Conservation (phyloP, 2,329 filamentous ascomycete genomes). For the Aureobasidium sp. region DNA sequence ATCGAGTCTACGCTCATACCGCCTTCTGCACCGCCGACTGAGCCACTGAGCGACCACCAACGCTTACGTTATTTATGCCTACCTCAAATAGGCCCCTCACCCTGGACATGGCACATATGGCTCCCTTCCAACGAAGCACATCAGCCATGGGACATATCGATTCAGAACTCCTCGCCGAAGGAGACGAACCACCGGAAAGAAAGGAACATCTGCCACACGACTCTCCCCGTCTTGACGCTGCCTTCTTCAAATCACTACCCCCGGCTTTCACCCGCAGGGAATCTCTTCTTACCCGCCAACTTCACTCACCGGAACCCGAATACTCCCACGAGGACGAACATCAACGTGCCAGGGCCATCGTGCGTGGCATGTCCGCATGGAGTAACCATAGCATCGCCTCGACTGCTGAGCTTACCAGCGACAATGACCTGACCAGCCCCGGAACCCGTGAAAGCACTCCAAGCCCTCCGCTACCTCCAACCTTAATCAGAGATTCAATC, state of each 20-base stretch:
- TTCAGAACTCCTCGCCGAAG: constrained; percentile 63
- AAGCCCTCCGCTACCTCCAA: constrained; percentile 69
- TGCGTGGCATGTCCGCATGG: constrained; percentile 53
- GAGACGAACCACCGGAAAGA: constrained; percentile 82
- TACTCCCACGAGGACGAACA: constrained; percentile 31
- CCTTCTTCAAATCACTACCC: constrained; percentile 39
- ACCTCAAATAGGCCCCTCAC: not conserved
- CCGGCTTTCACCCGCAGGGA: constrained; percentile 52
- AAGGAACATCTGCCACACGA: constrained; percentile 18
- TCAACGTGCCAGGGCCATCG: constrained; percentile 17
- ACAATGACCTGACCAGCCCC: constrained; percentile 74
- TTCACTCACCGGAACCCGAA: constrained; percentile 49
- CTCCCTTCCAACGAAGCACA: not conserved
- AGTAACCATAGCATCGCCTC: constrained; percentile 71
- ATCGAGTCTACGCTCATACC: not conserved
- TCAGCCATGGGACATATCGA: constrained; percentile 29
- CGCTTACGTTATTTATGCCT: not conserved
- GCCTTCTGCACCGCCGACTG: not conserved
- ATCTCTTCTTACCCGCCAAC: constrained; percentile 79
- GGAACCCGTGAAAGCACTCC: constrained; percentile 70
- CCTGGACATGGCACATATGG: constrained; percentile 2
- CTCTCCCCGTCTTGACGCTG: constrained; percentile 17
- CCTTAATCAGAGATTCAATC: constrained; percentile 33
- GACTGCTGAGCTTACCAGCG: constrained; percentile 88
- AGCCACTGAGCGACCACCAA: not conserved